Conservation (phyloP, 495 filamentous ascomycete genomes). For the Aspergillus ellipticus region DNA sequence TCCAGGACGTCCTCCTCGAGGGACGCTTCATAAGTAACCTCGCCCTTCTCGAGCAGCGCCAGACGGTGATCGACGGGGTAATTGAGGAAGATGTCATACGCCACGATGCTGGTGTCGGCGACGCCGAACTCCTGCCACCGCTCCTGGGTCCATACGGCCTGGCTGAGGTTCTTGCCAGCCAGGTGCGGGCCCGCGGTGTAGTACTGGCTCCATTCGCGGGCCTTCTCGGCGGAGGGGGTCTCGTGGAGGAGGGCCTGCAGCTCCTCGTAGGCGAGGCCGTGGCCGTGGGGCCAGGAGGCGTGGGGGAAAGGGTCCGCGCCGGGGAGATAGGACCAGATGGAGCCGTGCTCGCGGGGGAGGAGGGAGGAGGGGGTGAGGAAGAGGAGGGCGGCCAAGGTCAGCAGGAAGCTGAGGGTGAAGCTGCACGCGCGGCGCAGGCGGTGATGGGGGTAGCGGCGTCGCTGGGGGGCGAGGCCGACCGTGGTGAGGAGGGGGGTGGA, state of each 20-base stretch:
- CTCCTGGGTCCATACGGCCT: slow-evolving; percentile 84
- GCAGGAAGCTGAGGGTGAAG: slow-evolving; percentile 51
- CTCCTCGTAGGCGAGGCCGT: slow-evolving; percentile 59
- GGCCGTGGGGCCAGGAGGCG: slow-evolving; percentile 38
- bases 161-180: slow-evolving; percentile 80
- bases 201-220: slow-evolving; percentile 81
- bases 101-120: slow-evolving; percentile 61
- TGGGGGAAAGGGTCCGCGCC: slow-evolving; percentile 38
- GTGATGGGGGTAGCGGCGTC: slow-evolving; percentile 65
- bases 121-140: slow-evolving; percentile 84
- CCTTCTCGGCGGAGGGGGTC: slow-evolving; percentile 66
- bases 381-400: slow-evolving; percentile 56
- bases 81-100: slow-evolving; percentile 90
- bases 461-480: slow-evolving; percentile 39
- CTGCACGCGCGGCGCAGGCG: slow-evolving; percentile 70
- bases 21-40: slow-evolving; percentile 72
- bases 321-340: slow-evolving; percentile 41
- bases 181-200: slow-evolving; percentile 88
- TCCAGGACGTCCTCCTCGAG: slow-evolving; percentile 84
- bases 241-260: slow-evolving; percentile 66
- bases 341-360: slow-evolving; percentile 34
- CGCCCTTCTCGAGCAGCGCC: slow-evolving; percentile 62
- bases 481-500: slow-evolving; percentile 36
- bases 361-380: slow-evolving; percentile 52
- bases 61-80: slow-evolving; percentile 79